Conservation (phyloP, 345 rosid genomes). For the Lumnitzera racemosa region DNA sequence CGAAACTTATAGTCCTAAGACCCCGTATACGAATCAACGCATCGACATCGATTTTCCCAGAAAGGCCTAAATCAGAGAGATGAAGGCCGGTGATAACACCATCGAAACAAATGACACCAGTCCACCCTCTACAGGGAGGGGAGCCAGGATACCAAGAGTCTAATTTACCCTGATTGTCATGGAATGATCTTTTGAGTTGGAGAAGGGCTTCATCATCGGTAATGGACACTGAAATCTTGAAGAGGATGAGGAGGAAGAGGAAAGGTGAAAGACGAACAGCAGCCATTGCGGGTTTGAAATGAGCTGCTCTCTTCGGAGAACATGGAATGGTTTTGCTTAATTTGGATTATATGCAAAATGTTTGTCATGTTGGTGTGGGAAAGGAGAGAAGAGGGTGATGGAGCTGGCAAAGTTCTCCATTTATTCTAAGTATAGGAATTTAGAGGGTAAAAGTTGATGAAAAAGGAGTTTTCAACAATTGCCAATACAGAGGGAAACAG, state of each 20-base stretch:
- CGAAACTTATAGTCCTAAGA: constrained; percentile 50
- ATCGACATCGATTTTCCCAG: constrained; percentile 44
- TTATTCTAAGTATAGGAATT: constrained; percentile 33
- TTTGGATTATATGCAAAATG: constrained; percentile 10
- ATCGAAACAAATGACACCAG: constrained; percentile 43
- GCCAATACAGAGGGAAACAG: not conserved
- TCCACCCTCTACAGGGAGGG: constrained; percentile 55
- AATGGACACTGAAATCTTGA: constrained; percentile 11
- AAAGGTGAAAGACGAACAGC: constrained; percentile 21
- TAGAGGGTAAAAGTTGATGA: not conserved
- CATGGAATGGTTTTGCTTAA: constrained; percentile 19
- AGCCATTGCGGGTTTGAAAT: constrained; percentile 40
- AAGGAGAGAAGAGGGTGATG: constrained; percentile 15
- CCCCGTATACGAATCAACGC: constrained; percentile 31
- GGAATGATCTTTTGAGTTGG: constrained; percentile 34
- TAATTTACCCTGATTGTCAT: constrained; percentile 18
- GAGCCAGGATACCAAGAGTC: constrained; percentile 50
- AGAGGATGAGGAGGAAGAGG: constrained; percentile 4
- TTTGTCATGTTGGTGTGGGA: constrained; percentile 15
- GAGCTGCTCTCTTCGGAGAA: constrained; percentile 41
- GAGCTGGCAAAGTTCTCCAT: constrained; percentile 19
- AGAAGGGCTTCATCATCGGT: constrained; percentile 34
- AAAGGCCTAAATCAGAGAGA: constrained; percentile 39
- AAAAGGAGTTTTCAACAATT: not conserved
- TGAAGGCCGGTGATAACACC: constrained; percentile 48